Percentiles rank a stretch among this genome's conserved stretches.
phyloP scores from a whole-genome alignment of 1,139 yeast species.

The Hyphopichia fennica region DNA sequence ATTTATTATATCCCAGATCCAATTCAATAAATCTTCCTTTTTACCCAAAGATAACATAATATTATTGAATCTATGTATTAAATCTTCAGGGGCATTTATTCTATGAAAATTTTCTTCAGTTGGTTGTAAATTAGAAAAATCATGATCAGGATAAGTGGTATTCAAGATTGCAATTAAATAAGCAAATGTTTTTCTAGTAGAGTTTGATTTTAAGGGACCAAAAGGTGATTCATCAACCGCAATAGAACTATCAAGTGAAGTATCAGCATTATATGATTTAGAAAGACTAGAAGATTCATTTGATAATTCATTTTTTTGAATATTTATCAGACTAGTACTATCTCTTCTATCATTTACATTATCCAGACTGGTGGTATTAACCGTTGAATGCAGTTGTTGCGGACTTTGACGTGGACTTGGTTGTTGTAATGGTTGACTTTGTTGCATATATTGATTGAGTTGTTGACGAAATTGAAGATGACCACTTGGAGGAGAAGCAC shows the following conservation, averaged over 20 bases:
- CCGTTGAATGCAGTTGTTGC: constrained; percentile 1
- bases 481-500: constrained; percentile 30
- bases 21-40: constrained; percentile 46
- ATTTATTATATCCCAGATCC: constrained; percentile 90
- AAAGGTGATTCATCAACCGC: constrained; percentile 73
- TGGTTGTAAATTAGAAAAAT: constrained; percentile 85
- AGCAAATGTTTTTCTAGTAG: constrained; percentile 87
- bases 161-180: constrained; percentile 87
- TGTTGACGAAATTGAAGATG: constrained; percentile 1
- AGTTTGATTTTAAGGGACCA: constrained; percentile 84
- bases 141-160: constrained; percentile 94
- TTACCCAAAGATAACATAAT: constrained; percentile 78
- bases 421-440: constrained; percentile 6
- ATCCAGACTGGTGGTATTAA: background rate
- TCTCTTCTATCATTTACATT: background rate
- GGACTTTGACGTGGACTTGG: constrained; percentile 6
- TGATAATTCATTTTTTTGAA: background rate
- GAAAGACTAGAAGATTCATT: background rate
- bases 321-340: background rate
- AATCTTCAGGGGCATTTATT: constrained; percentile 48
- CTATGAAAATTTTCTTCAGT: constrained; percentile 63
- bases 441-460: background rate
- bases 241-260: constrained; percentile 19
- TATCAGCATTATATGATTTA: constrained; percentile 10
- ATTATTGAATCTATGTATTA: constrained; percentile 76